Evolutionary conservation across 2,329 filamentous ascomycete species (phyloP).

Genomic region (Ophioceras dolichostomum): DNA sequence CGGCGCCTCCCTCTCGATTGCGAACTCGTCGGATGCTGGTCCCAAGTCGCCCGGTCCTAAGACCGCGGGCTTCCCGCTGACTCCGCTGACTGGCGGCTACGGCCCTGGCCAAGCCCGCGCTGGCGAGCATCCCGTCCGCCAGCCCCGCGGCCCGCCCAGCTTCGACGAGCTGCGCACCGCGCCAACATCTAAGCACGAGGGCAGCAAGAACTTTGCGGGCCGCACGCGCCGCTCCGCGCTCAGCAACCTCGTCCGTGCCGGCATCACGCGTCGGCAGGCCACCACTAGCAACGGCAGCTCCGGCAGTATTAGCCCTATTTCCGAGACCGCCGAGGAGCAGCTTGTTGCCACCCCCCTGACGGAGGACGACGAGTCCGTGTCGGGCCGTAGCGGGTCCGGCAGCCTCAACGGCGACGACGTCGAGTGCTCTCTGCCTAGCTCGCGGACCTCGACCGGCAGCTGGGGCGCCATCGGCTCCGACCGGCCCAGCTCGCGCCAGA

Average conservation of each 20-base stretch:
- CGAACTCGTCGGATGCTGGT: conserved; percentile 27
- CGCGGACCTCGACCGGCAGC: conserved; percentile 61
- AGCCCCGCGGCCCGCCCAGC: conserved; percentile 83
- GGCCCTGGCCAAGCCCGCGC: conserved; percentile 86
- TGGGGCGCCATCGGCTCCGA: conserved; percentile 80
- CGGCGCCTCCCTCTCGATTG: conserved; percentile 26
- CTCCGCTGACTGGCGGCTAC: conserved; percentile 73
- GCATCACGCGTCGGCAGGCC: conserved; percentile 71
- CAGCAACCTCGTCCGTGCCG: conserved; percentile 81
- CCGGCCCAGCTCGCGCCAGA: conserved; percentile 60
- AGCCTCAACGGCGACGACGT: conserved; percentile 63
- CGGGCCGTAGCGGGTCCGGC: conserved; percentile 60
- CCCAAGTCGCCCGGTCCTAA: conserved; percentile 59
- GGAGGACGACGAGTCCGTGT: conserved; percentile 68
- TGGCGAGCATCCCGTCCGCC: conserved; percentile 86
- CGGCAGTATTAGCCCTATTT: conserved; percentile 80
- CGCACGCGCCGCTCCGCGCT: conserved; percentile 87
- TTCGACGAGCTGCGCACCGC: conserved; percentile 83
- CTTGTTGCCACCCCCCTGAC: conserved; percentile 55
- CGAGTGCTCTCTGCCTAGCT: conserved; percentile 56
- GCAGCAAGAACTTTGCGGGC: conserved; percentile 93
- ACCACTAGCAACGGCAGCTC: conserved; percentile 58
- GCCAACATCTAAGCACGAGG: conserved; percentile 86
- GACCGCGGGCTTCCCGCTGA: conserved; percentile 67
- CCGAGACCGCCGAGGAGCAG: conserved; percentile 55